These are phyloP conservation scores for Volvariella volvacea DNA, from an alignment of 1,284 basidiomycete species.

Conservation along the genomic window DNA sequence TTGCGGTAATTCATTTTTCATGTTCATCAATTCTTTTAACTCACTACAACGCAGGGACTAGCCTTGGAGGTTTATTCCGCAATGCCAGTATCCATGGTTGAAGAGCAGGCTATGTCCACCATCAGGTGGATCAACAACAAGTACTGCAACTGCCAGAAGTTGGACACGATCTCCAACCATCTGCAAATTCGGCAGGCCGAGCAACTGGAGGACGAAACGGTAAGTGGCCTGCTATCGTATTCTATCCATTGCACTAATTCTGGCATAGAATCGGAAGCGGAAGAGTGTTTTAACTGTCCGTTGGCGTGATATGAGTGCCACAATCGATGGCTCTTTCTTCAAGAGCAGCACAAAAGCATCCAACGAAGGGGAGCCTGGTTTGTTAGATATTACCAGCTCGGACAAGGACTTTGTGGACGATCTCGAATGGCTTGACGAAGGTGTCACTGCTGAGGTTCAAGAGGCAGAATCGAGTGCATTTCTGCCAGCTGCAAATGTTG, in stretches of 20 bases:
- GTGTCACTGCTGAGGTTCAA: neutral
- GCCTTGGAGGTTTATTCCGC: conserved; percentile 19
- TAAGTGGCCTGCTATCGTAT: neutral
- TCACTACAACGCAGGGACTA: conserved; percentile 14
- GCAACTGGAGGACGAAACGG: neutral
- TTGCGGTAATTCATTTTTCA: no score
- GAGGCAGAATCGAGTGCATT: neutral
- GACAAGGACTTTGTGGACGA: neutral
- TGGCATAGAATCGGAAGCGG: neutral
- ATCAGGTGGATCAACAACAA: conserved; percentile 19
- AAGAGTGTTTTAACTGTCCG: neutral
- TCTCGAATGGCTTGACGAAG: neutral
- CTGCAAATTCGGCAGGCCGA: neutral
- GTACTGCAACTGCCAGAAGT: conserved; percentile 14
- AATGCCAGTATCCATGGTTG: conserved; percentile 21
- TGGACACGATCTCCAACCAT: conserved; percentile 3
- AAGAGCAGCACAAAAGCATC: neutral
- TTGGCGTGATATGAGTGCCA: neutral
- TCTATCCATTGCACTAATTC: neutral
- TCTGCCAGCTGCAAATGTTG: neutral
- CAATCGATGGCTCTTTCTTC: neutral
- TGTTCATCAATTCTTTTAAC: no score
- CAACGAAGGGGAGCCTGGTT: neutral
- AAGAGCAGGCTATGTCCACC: conserved; percentile 20
- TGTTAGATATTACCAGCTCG: no score